Base-by-base conservation (phyloP, 306 rosid species). In the Malus fusca region DNA sequence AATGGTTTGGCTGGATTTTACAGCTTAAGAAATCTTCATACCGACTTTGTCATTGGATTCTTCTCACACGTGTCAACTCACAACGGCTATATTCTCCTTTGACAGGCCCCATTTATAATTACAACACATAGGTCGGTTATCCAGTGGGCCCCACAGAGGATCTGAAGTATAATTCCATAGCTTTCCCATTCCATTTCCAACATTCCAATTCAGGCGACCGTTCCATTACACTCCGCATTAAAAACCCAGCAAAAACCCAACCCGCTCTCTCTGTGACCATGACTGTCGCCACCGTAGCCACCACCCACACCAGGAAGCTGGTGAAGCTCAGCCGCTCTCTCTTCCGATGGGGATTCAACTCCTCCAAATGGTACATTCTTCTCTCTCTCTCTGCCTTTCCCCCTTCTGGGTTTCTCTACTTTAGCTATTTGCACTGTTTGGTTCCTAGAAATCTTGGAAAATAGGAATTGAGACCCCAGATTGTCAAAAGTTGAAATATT, bases 301-400 rank as follows among this genome's bases (percentile, higher is more conserved):
- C 92, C 2, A 42, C 84, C 68, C 91, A 79, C 52, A 78, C 96
- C 85, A 81, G 80, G 89, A 88, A 80, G 76, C 80, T 92, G 64
- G 18, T 96, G 73, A 92, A 90, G 86, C 78, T 90, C 59, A 81
- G 91, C 51, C 69, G 88, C 75, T 75, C 90, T 0, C 86, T 96
- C 66, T 86, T 96, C 84, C 85, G 94, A 19, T 56, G 82, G 44
- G 87, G 96, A 71, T 96, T 92, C 89, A 90, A 88, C 84, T 83
- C 99, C 73, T 89, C 98, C 73, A 96, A 92, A 90, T 96, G 99
- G 99, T 92, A 81, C 73, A 56, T 26, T 79, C 4, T 37, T 33
- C 42, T 61, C 63, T 61, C 22, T 67, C 61, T 37, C 42, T 55
- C 10, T 56, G 43, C 43, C 40, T 30, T 73, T 66, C 14, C n/a